phyloP scores from a whole-genome alignment of 768 basidiomycete species.

The Leucosporidium yakuticum region DNA sequence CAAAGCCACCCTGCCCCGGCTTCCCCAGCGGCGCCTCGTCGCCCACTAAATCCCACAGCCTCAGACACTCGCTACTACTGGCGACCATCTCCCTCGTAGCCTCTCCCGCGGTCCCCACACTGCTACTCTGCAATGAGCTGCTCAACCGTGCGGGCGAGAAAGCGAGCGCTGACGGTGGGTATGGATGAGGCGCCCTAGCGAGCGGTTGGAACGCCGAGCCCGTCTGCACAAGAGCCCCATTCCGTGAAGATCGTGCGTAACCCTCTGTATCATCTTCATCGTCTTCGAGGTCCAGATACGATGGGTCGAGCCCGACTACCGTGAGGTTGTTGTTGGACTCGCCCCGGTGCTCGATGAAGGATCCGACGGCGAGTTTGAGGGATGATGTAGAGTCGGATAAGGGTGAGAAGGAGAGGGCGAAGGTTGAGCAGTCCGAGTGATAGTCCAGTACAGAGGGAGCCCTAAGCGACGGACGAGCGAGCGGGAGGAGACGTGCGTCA shows the following conservation, averaged over 20 bases:
- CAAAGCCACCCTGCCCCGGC: conserved; percentile 20
- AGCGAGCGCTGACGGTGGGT: conserved; percentile 85
- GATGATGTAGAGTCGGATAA: conserved; percentile 19
- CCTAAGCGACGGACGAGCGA: conserved; percentile 11
- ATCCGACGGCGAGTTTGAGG: conserved; percentile 73
- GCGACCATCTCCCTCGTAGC: conserved; percentile 71
- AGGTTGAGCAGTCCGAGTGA: conserved; percentile 30
- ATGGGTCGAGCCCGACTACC: conserved; percentile 69
- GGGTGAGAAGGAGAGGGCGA: conserved; percentile 34
- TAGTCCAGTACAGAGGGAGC: conserved; percentile 30
- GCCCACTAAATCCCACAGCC: conserved; percentile 80
- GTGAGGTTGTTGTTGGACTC: conserved; percentile 65
- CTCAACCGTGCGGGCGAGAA: conserved; percentile 66
- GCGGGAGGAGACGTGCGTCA: neutral
- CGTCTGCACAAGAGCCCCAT: conserved; percentile 44
- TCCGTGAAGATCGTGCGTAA: conserved; percentile 2
- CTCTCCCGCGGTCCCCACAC: conserved; percentile 24
- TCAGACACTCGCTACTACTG: conserved; percentile 85
- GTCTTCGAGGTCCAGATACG: conserved; percentile 60
- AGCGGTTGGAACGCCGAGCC: conserved; percentile 79
- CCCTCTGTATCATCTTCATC: conserved; percentile 64
- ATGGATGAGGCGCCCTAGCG: conserved; percentile 76
- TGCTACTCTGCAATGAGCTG: conserved; percentile 8
- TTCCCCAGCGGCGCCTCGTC: conserved; percentile 48
- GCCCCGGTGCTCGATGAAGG: conserved; percentile 57